Evolutionary conservation across 202 grass and related monocot genomes (phyloP).

Genomic region (Digitaria exilis): DNA sequence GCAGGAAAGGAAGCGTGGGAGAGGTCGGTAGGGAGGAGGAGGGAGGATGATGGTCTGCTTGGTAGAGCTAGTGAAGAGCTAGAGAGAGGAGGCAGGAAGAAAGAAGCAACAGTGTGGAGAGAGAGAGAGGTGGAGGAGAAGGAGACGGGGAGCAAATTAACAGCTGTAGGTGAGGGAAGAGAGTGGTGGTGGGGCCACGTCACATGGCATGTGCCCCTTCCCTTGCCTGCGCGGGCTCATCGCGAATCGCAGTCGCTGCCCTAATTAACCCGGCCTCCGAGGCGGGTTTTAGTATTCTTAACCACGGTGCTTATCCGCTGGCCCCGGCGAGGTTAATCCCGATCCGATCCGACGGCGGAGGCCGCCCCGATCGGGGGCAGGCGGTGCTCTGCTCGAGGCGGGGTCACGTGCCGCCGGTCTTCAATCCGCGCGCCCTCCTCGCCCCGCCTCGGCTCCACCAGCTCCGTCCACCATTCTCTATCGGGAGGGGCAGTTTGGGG

Average conservation of each 20-base stretch:
- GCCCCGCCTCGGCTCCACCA: not conserved
- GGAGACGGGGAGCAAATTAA: slow-evolving; percentile 47
- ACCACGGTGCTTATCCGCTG: slow-evolving; percentile 28
- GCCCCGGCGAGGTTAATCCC: slow-evolving; percentile 26
- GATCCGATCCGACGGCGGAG: slow-evolving; percentile 40
- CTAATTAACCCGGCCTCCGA: slow-evolving; percentile 13
- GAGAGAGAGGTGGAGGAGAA: not conserved
- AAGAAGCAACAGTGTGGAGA: slow-evolving; percentile 21
- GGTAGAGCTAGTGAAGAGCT: not conserved
- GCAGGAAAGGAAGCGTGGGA: not conserved
- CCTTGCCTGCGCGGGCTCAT: not conserved
- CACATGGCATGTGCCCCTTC: slow-evolving; percentile 79
- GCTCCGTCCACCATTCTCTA: too few relatives aligned
- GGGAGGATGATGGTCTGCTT: slow-evolving; percentile 13
- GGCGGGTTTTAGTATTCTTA: slow-evolving; percentile 5
- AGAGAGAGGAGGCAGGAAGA: slow-evolving; percentile 36
- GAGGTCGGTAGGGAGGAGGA: not conserved
- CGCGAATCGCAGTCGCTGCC: slow-evolving; percentile 26
- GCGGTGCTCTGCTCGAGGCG: slow-evolving; percentile 61
- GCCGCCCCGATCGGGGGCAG: slow-evolving; percentile 28
- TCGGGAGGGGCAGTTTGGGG: not conserved
- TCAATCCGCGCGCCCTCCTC: not conserved
- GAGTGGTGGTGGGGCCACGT: slow-evolving; percentile 66
- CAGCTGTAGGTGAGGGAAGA: slow-evolving; percentile 66
- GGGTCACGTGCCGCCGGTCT: slow-evolving; percentile 56